These are phyloP conservation scores for Thraustochytrium sp. DNA, from an alignment of 352 stramenopile genomes.

Conservation along the genomic window DNA sequence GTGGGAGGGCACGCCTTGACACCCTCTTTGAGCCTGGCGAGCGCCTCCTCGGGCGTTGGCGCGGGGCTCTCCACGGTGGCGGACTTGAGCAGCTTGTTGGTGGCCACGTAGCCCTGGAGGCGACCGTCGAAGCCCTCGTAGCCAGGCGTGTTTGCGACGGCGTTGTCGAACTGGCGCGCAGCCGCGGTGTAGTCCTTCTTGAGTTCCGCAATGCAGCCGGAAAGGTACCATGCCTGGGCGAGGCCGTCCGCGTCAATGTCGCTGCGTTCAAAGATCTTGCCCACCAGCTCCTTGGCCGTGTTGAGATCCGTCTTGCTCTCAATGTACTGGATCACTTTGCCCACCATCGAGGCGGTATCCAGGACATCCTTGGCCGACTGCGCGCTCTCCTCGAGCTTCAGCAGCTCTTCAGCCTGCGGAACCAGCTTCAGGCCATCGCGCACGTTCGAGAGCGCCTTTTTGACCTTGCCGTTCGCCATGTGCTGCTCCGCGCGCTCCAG, in stretches of 20 bases:
- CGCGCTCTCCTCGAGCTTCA: not conserved
- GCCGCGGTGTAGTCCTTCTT: not conserved
- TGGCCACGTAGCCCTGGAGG: too few relatives aligned
- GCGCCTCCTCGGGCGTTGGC: too few relatives aligned
- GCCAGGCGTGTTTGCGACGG: too few relatives aligned
- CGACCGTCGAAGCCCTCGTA: too few relatives aligned
- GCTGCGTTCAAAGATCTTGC: not conserved
- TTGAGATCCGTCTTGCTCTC: not conserved
- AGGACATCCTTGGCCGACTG: not conserved
- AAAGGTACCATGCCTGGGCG: not conserved
- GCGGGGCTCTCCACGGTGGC: too few relatives aligned
- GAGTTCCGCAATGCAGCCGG: not conserved
- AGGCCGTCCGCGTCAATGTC: not conserved
- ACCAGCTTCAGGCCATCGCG: not conserved
- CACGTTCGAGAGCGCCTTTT: not conserved
- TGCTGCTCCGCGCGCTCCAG: not conserved
- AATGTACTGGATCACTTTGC: not conserved
- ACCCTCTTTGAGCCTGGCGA: too few relatives aligned
- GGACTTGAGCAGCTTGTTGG: too few relatives aligned
- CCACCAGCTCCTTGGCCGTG: not conserved
- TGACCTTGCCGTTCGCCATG: not conserved
- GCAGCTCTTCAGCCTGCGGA: not conserved
- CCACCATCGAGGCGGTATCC: not conserved
- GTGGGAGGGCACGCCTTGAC: too few relatives aligned
- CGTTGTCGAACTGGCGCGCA: too few relatives aligned